phyloP scores from a whole-genome alignment of 176 grass and related monocot genomes.

The Zea mays region DNA sequence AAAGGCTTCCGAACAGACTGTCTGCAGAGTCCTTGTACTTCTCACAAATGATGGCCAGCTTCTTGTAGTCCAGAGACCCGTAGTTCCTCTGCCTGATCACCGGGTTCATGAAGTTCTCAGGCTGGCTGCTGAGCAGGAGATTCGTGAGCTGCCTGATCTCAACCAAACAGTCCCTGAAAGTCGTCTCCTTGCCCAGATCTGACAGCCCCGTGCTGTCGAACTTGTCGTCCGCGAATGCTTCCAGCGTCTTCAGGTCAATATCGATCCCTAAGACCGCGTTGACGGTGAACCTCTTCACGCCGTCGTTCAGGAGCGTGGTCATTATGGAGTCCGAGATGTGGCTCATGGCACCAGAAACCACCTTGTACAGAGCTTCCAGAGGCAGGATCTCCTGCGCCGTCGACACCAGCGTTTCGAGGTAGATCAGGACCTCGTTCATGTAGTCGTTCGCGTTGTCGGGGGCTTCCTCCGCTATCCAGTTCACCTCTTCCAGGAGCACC shows the following conservation, averaged over 20 bases:
- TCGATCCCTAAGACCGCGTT: slow-evolving; percentile 74
- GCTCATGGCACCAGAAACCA: slow-evolving; percentile 65
- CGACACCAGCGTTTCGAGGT: slow-evolving; percentile 65
- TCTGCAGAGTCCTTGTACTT: slow-evolving; percentile 90
- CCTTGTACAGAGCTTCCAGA: slow-evolving; percentile 72
- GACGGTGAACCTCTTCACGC: slow-evolving; percentile 82
- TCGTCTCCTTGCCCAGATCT: slow-evolving; percentile 64
- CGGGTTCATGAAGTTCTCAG: slow-evolving; percentile 95
- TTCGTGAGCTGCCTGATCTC: slow-evolving; percentile 87
- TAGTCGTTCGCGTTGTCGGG: slow-evolving; percentile 85
- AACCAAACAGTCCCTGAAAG: slow-evolving; percentile 74
- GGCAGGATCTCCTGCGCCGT: slow-evolving; percentile 74
- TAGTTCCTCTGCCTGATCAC: slow-evolving; percentile 86
- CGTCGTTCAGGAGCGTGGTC: slow-evolving; percentile 71
- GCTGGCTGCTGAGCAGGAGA: slow-evolving; percentile 88
- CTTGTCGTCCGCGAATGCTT: slow-evolving; percentile 77
- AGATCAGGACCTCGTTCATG: slow-evolving; percentile 83
- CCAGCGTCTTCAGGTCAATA: slow-evolving; percentile 79
- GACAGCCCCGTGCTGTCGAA: slow-evolving; percentile 66
- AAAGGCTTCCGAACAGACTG: slow-evolving; percentile 69
- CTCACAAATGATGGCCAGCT: slow-evolving; percentile 65
- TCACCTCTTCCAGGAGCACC: slow-evolving; percentile 58
- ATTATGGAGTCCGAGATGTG: slow-evolving; percentile 84
- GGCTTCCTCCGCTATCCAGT: slow-evolving; percentile 81
- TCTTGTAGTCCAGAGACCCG: slow-evolving; percentile 82